These are phyloP conservation scores for Suillus placidus DNA, from an alignment of 768 basidiomycete genomes.

Conservation along the genomic window DNA sequence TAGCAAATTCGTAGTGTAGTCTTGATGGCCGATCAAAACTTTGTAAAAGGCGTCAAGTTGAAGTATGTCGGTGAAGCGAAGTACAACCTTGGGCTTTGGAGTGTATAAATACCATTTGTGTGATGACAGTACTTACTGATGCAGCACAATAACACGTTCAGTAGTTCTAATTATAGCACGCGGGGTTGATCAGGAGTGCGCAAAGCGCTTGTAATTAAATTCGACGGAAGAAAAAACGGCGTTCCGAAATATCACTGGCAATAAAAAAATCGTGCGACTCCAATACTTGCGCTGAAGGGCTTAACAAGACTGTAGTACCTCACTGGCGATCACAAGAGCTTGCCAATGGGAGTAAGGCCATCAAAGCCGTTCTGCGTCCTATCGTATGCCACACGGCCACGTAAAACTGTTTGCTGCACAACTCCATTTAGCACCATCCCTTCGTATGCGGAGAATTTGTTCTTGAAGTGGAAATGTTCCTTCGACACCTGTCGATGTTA, in stretches of 20 bases:
- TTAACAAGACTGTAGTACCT: background rate
- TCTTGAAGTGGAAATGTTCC: conserved; percentile 83
- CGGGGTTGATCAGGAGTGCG: background rate
- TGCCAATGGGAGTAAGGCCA: conserved; percentile 38
- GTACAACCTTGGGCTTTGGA: background rate
- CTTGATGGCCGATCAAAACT: background rate
- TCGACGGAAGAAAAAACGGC: background rate
- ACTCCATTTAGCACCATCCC: conserved; percentile 69
- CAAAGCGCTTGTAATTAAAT: background rate
- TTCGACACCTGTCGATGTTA: conserved; percentile 61
- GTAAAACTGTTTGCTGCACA: conserved; percentile 80
- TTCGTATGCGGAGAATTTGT: conserved; percentile 90
- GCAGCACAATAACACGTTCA: background rate
- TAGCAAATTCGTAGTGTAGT: background rate
- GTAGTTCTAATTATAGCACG: background rate
- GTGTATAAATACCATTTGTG: background rate
- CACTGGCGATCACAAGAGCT: conserved; percentile 34
- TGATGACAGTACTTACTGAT: background rate
- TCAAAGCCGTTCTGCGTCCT: conserved; percentile 37
- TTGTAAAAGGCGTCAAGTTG: conserved; percentile 1
- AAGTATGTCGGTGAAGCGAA: background rate
- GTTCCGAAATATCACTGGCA: background rate
- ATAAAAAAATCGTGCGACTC: background rate
- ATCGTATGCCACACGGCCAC: conserved; percentile 72
- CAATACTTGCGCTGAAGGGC: background rate